Percentiles rank a stretch among this genome's conserved stretches.
These are phyloP conservation scores for Colletotrichum tabaci DNA, from an alignment of 2,329 filamentous ascomycete species.

Conservation along the genomic window DNA sequence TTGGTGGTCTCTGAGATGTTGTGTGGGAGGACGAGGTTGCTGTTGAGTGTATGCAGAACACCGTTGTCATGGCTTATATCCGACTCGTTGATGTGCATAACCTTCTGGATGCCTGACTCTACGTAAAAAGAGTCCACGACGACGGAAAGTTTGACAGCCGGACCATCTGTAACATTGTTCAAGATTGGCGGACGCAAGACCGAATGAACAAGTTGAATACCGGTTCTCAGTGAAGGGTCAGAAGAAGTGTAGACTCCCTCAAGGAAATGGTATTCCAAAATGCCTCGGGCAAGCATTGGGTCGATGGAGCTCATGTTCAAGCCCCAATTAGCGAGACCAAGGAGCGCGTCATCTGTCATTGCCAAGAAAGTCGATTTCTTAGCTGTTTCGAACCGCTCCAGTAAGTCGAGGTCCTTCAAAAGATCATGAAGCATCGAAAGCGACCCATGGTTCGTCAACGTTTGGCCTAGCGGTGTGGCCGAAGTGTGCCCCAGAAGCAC, in stretches of 20 bases:
- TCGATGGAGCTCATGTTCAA: conserved; percentile 6
- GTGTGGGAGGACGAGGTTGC: conserved; percentile 21
- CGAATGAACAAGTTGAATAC: conserved; percentile 2
- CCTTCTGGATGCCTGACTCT: conserved; percentile 12
- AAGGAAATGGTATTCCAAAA: conserved; percentile 3
- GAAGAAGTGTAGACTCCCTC: neutral
- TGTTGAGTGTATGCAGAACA: conserved; percentile 4
- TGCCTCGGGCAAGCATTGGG: conserved; percentile 1
- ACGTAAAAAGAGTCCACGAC: neutral
- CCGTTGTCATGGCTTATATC: conserved; percentile 4
- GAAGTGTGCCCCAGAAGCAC: neutral
- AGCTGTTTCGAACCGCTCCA: neutral
- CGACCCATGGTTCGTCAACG: conserved; percentile 11
- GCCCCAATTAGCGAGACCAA: conserved; percentile 3
- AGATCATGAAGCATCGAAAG: conserved; percentile 3
- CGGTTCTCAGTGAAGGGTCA: neutral
- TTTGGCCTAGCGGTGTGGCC: neutral
- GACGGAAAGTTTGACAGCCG: conserved; percentile 1
- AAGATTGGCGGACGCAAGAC: neutral
- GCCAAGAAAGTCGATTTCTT: neutral
- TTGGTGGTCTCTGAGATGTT: conserved; percentile 20
- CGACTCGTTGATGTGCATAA: conserved; percentile 2
- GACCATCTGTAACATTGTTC: conserved; percentile 12
- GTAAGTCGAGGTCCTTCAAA: neutral
- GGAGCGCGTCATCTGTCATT: conserved; percentile 18